Conservation (phyloP, 768 basidiomycete species). For the Tulasnella sp. region DNA sequence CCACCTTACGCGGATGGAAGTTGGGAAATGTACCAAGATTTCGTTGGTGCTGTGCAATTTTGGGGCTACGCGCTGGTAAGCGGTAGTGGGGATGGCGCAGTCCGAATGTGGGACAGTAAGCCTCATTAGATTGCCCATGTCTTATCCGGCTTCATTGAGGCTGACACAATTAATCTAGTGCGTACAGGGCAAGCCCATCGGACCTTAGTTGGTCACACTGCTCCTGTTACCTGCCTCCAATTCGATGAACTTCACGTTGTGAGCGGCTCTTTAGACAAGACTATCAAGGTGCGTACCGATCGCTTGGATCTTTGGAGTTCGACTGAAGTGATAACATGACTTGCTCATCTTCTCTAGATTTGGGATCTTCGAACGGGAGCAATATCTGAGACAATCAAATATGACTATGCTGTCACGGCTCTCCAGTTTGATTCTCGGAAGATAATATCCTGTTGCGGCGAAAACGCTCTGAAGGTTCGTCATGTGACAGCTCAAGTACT, state of each 20-base stretch:
- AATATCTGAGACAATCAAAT: conserved; percentile 77
- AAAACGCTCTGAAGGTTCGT: conserved; percentile 79
- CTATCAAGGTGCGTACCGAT: conserved; percentile 56
- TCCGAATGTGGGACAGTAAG: conserved; percentile 99
- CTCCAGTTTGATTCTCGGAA: conserved; percentile 94
- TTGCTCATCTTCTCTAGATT: conserved; percentile 43
- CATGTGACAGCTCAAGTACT: neutral
- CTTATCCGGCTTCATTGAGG: neutral
- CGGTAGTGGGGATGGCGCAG: conserved; percentile 92
- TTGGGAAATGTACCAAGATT: conserved; percentile 94
- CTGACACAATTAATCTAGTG: conserved; percentile 43
- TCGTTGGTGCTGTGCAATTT: conserved; percentile 94
- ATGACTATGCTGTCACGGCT: conserved; percentile 79
- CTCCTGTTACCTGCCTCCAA: conserved; percentile 80
- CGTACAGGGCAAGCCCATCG: conserved; percentile 94
- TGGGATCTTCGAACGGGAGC: conserved; percentile 93
- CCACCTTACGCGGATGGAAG: conserved; percentile 82
- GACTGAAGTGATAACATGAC: neutral
- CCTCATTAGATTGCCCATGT: conserved; percentile 18
- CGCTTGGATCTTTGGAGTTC: neutral
- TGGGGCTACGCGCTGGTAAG: conserved; percentile 98
- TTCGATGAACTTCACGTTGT: conserved; percentile 93
- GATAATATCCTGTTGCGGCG: conserved; percentile 81
- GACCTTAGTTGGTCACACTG: conserved; percentile 84
- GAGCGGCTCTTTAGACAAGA: conserved; percentile 88